phyloP scores from a whole-genome alignment of 23 red algal species.

The Pyropia yezoensis region DNA sequence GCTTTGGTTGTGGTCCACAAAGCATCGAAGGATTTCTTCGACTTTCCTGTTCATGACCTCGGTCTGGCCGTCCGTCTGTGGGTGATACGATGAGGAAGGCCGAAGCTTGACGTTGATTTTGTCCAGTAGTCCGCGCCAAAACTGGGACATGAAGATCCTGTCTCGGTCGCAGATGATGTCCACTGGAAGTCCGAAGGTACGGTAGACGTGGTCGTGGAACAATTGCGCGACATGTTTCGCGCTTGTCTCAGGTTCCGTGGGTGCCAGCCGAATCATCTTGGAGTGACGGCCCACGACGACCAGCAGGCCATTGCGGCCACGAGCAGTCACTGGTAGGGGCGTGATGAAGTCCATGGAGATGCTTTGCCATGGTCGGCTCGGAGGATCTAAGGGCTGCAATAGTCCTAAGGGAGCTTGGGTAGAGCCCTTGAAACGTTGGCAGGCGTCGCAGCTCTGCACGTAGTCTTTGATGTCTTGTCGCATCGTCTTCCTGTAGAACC shows the following conservation, averaged over 20 bases:
- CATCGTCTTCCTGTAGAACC: not conserved
- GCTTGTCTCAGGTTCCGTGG: conserved; percentile 2
- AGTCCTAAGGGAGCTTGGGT: not conserved
- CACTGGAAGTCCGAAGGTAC: not conserved
- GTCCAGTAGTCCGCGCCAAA: conserved; percentile 16
- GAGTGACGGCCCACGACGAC: not conserved
- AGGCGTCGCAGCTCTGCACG: not conserved
- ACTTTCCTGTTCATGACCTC: conserved; percentile 28
- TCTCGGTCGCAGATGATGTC: conserved; percentile 14
- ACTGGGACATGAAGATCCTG: not conserved
- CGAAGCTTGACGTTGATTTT: not conserved
- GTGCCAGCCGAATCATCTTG: conserved; percentile 10
- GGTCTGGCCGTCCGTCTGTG: conserved; percentile 6
- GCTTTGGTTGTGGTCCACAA: conserved; percentile 2
- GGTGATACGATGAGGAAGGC: conserved; percentile 14
- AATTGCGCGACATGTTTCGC: not conserved
- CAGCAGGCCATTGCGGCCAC: not conserved
- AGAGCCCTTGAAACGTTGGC: not conserved
- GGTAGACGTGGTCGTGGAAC: conserved; percentile 1
- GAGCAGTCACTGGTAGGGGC: not conserved
- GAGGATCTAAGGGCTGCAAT: conserved; percentile 1
- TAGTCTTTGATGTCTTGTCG: not conserved
- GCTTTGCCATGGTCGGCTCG: not conserved
- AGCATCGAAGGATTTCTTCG: conserved; percentile 20
- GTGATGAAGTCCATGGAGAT: conserved; percentile 18